Evolutionary conservation across 2,329 filamentous ascomycete species (phyloP), one percentile per base, ranked within the genome.

Genomic region (Pleochaeta shiraiana): DNA sequence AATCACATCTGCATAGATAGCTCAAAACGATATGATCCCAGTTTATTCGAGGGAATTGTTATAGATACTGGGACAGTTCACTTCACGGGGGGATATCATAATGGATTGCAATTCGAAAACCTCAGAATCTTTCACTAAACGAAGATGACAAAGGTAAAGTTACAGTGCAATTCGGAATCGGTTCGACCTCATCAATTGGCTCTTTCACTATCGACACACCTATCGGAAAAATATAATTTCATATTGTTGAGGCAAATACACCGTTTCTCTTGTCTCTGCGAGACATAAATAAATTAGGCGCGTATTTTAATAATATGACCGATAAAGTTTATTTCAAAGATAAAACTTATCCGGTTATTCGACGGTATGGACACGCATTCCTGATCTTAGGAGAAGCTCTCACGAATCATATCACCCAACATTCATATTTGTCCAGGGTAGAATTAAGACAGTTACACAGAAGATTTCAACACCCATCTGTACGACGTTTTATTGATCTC

Each of bases 271-370:
- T 61, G 7, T 37, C 16, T 16, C 33, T 37, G 6, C 7, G 24
- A 24, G 57, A 61, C 21, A 61, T 37, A 31, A 31, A 61, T 37
- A 14, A 34, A 4, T 37, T 61, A 21, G 21, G 26, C 11, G 33
- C 39, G 11, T 11, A 24, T 4, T 37, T 37, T 37, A 3, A 37
- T 37, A 61, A 61, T 30, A 4, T 61, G 16, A 61, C 21, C 28
- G 61, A 64, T 45, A 50, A 61, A n/a, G n/a, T 61, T n/a, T 64
- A 30, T 31, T 64, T 11, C 31, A 60, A 24, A 26, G 34, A 31
- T 24, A 64, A 64, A 30, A 30, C 50, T 31, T 53, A 61, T 33
- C 47, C 63, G 11, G 37, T 64, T 37, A 31, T 64, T 37, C 30
- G 31, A 11, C 45, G 31, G 16, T 63, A 39, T 37, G 60, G 24